A percentile compares a stretch with the other conserved stretches of the same genome.
Conservation (phyloP, 208 protist species). For the Naegleria gruberi region DNA sequence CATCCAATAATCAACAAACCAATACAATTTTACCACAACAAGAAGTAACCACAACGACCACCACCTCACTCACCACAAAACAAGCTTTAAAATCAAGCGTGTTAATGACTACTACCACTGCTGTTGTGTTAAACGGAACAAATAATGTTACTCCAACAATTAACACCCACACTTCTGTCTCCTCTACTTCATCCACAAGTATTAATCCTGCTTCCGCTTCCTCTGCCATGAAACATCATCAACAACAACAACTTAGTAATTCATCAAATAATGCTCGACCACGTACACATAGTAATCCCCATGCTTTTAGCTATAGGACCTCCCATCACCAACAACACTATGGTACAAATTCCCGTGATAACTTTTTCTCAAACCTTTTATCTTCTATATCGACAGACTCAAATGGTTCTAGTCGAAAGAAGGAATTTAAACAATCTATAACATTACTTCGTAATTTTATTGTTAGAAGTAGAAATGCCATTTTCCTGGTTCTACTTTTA, state of each 20-base stretch:
- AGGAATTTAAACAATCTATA: neutral
- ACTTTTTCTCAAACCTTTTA: neutral
- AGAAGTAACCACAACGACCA: neutral
- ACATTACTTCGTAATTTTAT: neutral
- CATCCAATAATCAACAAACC: too few relatives aligned
- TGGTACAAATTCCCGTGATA: neutral
- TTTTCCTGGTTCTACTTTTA: neutral
- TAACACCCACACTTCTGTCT: neutral
- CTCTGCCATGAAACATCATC: too few relatives aligned
- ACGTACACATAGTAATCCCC: neutral
- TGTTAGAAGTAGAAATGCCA: neutral
- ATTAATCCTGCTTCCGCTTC: neutral
- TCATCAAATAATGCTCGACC: neutral
- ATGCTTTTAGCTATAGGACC: neutral
- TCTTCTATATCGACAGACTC: neutral
- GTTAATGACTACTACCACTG: neutral
- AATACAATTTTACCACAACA: too few relatives aligned
- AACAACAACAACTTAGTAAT: neutral
- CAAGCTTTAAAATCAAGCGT: neutral
- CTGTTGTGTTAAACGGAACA: neutral
- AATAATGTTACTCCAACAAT: neutral
- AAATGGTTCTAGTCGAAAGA: too few relatives aligned
- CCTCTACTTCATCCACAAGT: neutral
- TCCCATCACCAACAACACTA: neutral
- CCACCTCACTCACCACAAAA: neutral